Percentiles rank a stretch among this genome's conserved stretches.
Conservation (phyloP, 176 grass and related monocot genomes). For the Oropetium thomaeum region DNA sequence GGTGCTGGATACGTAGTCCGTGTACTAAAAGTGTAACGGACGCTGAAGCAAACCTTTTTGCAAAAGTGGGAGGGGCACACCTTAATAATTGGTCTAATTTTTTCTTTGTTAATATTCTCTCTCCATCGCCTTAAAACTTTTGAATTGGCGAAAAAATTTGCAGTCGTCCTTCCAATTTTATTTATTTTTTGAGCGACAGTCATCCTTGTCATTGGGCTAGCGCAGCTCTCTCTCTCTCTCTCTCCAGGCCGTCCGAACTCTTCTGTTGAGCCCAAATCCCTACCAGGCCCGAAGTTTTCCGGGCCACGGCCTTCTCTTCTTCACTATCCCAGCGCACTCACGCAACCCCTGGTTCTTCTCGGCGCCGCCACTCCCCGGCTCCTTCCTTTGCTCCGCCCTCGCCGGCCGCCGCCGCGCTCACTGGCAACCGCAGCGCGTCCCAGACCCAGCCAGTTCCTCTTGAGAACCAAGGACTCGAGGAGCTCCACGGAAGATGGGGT, state of each 20-base stretch:
- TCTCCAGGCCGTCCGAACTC: neutral
- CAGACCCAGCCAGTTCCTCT: neutral
- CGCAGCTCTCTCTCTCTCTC: too few relatives aligned
- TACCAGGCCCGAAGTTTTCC: neutral
- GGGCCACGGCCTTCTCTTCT: neutral
- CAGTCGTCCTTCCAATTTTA: too few relatives aligned
- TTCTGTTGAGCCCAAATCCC: neutral
- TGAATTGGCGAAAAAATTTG: too few relatives aligned
- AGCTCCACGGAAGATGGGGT: conserved; percentile 51
- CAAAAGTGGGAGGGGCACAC: neutral
- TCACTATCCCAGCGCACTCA: neutral
- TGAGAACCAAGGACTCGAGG: neutral
- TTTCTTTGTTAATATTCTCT: neutral
- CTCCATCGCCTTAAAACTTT: too few relatives aligned
- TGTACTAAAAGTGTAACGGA: neutral
- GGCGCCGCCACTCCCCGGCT: neutral
- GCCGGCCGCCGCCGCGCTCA: neutral
- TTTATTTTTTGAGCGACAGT: too few relatives aligned
- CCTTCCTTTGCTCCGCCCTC: neutral
- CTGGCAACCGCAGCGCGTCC: neutral
- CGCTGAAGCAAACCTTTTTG: neutral
- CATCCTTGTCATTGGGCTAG: neutral
- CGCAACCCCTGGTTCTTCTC: neutral
- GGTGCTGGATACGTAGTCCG: too few relatives aligned
- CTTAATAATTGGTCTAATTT: too few relatives aligned